These are phyloP conservation scores for Peniophora sp. DNA, from an alignment of 1,284 basidiomycete species.

Conservation along the genomic window DNA sequence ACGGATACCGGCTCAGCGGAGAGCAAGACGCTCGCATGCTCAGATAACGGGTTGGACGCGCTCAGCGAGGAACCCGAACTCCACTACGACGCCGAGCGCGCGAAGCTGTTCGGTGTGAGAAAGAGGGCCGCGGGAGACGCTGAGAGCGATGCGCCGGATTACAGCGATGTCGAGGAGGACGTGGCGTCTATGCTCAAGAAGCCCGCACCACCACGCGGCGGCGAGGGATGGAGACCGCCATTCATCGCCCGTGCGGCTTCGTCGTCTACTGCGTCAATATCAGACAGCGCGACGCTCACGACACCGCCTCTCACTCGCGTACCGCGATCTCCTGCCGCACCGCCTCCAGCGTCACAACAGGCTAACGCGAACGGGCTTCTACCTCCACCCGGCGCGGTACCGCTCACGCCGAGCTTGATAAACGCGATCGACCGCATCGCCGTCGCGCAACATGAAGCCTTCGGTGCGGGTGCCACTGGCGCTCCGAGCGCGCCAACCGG, in stretches of 20 bases:
- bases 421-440: slow-evolving; percentile 49
- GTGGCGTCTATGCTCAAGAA: slow-evolving; percentile 7
- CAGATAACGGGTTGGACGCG: slow-evolving; percentile 16
- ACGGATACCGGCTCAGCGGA: slow-evolving; percentile 4
- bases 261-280: background rate
- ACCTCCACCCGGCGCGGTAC: slow-evolving; percentile 30
- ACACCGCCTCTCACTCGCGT: background rate
- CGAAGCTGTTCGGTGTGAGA: slow-evolving; percentile 7
- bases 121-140: slow-evolving; percentile 4
- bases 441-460: slow-evolving; percentile 45
- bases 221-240: slow-evolving; percentile 23
- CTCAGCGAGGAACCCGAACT: slow-evolving; percentile 1
- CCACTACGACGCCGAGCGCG: slow-evolving; percentile 15
- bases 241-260: slow-evolving; percentile 20
- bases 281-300: background rate
- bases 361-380: no score
- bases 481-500: background rate
- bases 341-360: slow-evolving; percentile 5
- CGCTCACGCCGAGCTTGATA: slow-evolving; percentile 55
- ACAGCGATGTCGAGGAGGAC: slow-evolving; percentile 32
- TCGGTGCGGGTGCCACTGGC: slow-evolving; percentile 14
- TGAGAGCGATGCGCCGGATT: slow-evolving; percentile 22
- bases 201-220: slow-evolving; percentile 7
- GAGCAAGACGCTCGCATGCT: slow-evolving; percentile 4
- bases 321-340: slow-evolving; percentile 8